Percentiles rank a stretch among this genome's conserved stretches.
phyloP scores from a whole-genome alignment of 1,284 basidiomycete genomes.

The Abortiporus biennis region DNA sequence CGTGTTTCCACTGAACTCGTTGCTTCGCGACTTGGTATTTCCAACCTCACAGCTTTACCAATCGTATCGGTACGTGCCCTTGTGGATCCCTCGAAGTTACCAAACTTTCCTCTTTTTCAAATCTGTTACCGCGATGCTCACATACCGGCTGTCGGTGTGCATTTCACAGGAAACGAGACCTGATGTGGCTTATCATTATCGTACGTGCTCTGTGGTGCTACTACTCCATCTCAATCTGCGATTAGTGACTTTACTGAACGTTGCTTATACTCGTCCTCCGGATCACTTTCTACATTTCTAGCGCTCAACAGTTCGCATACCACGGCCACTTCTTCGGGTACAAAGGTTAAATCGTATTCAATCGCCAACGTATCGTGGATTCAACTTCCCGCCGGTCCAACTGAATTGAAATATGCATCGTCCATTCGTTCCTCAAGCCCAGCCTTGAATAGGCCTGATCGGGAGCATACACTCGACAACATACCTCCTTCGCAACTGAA shows the following conservation, averaged over 20 bases:
- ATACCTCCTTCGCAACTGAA: conserved; percentile 5
- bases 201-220: too few species aligned
- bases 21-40: not conserved
- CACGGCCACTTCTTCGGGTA: conserved; percentile 6
- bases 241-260: too few species aligned
- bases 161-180: too few species aligned
- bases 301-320: too few species aligned
- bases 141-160: not conserved
- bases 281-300: not conserved
- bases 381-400: not conserved
- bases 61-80: not conserved
- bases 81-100: not conserved
- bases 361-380: not conserved
- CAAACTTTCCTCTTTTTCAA: not conserved
- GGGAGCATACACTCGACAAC: conserved; percentile 5
- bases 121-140: not conserved
- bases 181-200: too few species aligned
- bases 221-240: too few species aligned
- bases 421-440: conserved; percentile 1
- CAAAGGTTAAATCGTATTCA: conserved; percentile 4
- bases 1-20: not conserved
- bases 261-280: not conserved
- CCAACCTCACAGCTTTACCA: not conserved
- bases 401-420: conserved; percentile 1
- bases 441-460: not conserved